Evolutionary conservation across 176 grass and related monocot genomes (phyloP).

Genomic region (Oryza meridionalis): DNA sequence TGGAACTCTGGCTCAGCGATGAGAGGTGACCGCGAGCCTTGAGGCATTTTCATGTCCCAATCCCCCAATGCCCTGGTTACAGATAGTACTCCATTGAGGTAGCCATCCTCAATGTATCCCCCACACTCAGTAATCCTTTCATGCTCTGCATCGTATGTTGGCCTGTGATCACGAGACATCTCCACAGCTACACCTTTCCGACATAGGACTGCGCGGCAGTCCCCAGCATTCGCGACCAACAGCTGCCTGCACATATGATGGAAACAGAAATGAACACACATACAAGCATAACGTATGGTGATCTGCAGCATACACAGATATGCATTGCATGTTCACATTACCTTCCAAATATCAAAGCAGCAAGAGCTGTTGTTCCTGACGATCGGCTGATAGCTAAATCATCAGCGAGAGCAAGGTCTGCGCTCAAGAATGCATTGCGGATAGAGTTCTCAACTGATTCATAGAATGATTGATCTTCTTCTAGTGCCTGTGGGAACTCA

Average conservation of each 20-base stretch:
- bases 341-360: slow-evolving; percentile 80
- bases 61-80: slow-evolving; percentile 83
- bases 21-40: slow-evolving; percentile 57
- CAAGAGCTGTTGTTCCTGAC: slow-evolving; percentile 82
- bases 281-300: neutral
- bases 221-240: slow-evolving; percentile 85
- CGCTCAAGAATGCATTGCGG: slow-evolving; percentile 60
- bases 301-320: neutral
- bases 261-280: neutral
- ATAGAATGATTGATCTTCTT: slow-evolving; percentile 54
- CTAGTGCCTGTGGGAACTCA: slow-evolving; percentile 58
- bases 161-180: slow-evolving; percentile 79
- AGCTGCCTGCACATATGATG: slow-evolving; percentile 52
- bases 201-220: slow-evolving; percentile 87
- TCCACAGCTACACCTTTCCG: slow-evolving; percentile 73
- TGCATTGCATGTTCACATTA: slow-evolving; percentile 18
- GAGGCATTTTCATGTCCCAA: slow-evolving; percentile 83
- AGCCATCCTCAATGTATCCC: slow-evolving; percentile 82
- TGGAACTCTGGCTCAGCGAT: slow-evolving; percentile 78
- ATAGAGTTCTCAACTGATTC: slow-evolving; percentile 61
- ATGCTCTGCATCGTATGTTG: slow-evolving; percentile 55
- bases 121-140: slow-evolving; percentile 58
- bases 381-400: slow-evolving; percentile 66
- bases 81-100: slow-evolving; percentile 81
- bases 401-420: slow-evolving; percentile 68